A percentile compares a stretch with the other conserved stretches of the same genome.
Conservation (phyloP, 306 rosid genomes). For the Medicago lupulina region DNA sequence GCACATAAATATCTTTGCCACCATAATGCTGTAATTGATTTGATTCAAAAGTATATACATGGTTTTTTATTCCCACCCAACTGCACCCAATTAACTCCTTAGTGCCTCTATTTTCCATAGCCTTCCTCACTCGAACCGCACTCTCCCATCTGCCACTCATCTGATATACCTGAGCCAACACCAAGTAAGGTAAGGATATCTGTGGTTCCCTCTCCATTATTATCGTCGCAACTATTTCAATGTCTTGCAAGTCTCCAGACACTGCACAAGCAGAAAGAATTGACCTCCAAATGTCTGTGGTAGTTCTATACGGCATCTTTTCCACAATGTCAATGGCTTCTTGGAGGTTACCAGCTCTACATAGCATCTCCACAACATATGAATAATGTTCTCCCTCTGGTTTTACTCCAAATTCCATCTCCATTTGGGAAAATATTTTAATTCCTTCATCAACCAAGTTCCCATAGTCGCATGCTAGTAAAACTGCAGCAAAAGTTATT, state of each 20-base stretch:
- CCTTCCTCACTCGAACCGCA: constrained; percentile 62
- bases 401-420: constrained; percentile 62
- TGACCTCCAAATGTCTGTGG: constrained; percentile 58
- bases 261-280: constrained; percentile 57
- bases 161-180: constrained; percentile 63
- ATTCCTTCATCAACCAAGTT: constrained; percentile 68
- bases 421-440: constrained; percentile 62
- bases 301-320: constrained; percentile 56
- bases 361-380: constrained; percentile 63
- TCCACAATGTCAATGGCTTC: constrained; percentile 63
- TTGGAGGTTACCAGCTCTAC: constrained; percentile 69
- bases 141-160: constrained; percentile 83
- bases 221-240: constrained; percentile 67
- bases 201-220: constrained; percentile 65
- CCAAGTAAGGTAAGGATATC: constrained; percentile 63
- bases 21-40: constrained; percentile 66
- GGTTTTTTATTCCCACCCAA: constrained; percentile 66
- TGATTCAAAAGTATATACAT: constrained; percentile 59
- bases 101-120: constrained; percentile 47
- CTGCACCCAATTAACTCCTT: constrained; percentile 61
- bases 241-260: constrained; percentile 58
- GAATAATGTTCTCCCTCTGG: constrained; percentile 66
- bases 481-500: constrained; percentile 69
- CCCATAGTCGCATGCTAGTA: constrained; percentile 76
- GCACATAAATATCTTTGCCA: constrained; percentile 57